These are phyloP conservation scores for Paraleonurus japonicus DNA, from an alignment of 257 asterid genomes.

Conservation along the genomic window DNA sequence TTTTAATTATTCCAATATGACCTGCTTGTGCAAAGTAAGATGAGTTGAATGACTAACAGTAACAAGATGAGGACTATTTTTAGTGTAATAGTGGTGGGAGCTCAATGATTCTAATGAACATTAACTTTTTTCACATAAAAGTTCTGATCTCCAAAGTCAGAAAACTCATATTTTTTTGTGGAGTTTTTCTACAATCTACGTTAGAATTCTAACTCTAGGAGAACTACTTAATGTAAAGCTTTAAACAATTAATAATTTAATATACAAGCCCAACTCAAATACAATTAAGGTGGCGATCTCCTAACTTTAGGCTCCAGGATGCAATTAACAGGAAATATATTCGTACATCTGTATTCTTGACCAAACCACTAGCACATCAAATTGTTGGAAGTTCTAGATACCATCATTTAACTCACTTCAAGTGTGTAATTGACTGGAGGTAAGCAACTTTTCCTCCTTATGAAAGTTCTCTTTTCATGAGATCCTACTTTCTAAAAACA, in stretches of 20 bases:
- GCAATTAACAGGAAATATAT: constrained; percentile 21
- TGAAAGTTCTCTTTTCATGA: constrained; percentile 82
- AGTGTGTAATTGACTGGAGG: constrained; percentile 56
- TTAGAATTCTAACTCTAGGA: constrained; percentile 16
- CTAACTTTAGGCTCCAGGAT: neutral
- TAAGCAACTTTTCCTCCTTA: constrained; percentile 54
- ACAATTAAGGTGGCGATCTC: constrained; percentile 3
- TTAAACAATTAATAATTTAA: constrained; percentile 15
- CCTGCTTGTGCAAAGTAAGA: constrained; percentile 46
- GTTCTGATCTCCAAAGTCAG: neutral
- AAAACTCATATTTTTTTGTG: neutral
- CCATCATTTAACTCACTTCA: constrained; percentile 65
- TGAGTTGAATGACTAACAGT: constrained; percentile 15
- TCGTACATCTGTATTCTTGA: constrained; percentile 77
- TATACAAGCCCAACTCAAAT: neutral
- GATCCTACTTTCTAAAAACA: constrained; percentile 62
- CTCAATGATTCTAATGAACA: neutral
- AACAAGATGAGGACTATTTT: constrained; percentile 3
- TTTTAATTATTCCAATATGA: constrained; percentile 75
- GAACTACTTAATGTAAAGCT: constrained; percentile 14
- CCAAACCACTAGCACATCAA: constrained; percentile 63
- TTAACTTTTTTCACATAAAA: neutral
- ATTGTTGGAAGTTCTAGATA: constrained; percentile 62
- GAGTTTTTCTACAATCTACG: neutral
- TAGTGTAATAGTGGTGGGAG: neutral